phyloP scores from a whole-genome alignment of 108 stramenopile species.

The Licmophora abbreviata region DNA sequence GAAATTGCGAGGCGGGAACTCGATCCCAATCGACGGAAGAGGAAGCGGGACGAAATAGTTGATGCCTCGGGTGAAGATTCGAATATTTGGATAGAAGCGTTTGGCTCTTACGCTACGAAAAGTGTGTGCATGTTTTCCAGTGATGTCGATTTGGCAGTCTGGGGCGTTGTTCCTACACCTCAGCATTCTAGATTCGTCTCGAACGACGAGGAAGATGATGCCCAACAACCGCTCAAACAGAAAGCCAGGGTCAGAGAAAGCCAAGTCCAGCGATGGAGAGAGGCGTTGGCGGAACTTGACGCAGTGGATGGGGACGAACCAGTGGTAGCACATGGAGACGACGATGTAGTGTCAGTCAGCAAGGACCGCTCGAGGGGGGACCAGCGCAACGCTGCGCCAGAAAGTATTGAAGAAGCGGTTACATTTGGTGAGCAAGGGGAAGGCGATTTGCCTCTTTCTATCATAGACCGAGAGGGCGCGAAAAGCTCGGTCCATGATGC shows the following conservation, averaged over 20 bases:
- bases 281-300: conserved; percentile 28
- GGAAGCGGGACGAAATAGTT: conserved; percentile 1
- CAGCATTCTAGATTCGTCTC: background rate
- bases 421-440: no score
- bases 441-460: no score
- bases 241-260: conserved; percentile 1
- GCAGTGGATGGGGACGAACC: background rate
- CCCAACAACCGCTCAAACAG: conserved; percentile 1
- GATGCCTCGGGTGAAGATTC: background rate
- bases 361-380: no score
- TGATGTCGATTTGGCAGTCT: conserved; percentile 72
- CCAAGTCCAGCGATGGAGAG: conserved; percentile 23
- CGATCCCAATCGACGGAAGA: background rate
- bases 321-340: no score
- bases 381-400: no score
- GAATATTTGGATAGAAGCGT: conserved; percentile 31
- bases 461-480: no score
- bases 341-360: background rate
- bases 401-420: no score
- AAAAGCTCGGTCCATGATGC: no score
- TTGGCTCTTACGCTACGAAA: conserved; percentile 69
- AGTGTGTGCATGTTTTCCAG: conserved; percentile 59
- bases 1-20: conserved; percentile 8
- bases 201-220: conserved; percentile 15
- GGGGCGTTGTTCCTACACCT: conserved; percentile 43